Evolutionary conservation across 2,329 filamentous ascomycete genomes (phyloP).

Genomic region (Anthostomella pinea): DNA sequence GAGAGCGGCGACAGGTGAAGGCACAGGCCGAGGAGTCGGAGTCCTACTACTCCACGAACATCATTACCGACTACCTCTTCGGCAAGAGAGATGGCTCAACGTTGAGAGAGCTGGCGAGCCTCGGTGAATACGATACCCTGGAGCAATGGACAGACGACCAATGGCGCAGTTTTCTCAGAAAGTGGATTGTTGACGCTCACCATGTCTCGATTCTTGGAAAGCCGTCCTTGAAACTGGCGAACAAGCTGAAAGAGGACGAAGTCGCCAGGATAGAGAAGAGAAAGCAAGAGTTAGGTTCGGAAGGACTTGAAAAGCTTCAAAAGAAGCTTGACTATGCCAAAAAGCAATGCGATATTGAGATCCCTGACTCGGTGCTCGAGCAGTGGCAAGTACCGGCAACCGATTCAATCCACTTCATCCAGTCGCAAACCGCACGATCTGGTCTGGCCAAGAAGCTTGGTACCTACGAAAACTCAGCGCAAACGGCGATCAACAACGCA

Average conservation of each 20-base stretch:
- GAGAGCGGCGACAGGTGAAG: conserved; percentile 78
- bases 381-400: conserved; percentile 79
- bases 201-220: conserved; percentile 87
- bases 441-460: conserved; percentile 75
- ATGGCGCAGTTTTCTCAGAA: conserved; percentile 78
- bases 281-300: conserved; percentile 74
- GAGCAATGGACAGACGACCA: conserved; percentile 78
- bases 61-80: conserved; percentile 91
- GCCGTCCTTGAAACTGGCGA: conserved; percentile 75
- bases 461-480: conserved; percentile 63
- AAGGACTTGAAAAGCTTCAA: conserved; percentile 72
- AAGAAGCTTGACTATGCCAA: conserved; percentile 80
- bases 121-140: conserved; percentile 64
- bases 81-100: conserved; percentile 81
- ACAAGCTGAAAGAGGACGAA: conserved; percentile 79
- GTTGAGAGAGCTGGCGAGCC: conserved; percentile 55
- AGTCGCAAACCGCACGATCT: conserved; percentile 78
- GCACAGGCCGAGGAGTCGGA: conserved; percentile 80
- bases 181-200: conserved; percentile 80
- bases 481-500: conserved; percentile 72
- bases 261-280: conserved; percentile 74
- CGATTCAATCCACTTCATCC: conserved; percentile 92
- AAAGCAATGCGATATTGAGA: conserved; percentile 81
- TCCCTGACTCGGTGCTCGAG: conserved; percentile 78
- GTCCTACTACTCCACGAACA: conserved; percentile 75